Evolutionary conservation across 345 rosid genomes (phyloP).

Genomic region (Eucalyptus lansdowneana): DNA sequence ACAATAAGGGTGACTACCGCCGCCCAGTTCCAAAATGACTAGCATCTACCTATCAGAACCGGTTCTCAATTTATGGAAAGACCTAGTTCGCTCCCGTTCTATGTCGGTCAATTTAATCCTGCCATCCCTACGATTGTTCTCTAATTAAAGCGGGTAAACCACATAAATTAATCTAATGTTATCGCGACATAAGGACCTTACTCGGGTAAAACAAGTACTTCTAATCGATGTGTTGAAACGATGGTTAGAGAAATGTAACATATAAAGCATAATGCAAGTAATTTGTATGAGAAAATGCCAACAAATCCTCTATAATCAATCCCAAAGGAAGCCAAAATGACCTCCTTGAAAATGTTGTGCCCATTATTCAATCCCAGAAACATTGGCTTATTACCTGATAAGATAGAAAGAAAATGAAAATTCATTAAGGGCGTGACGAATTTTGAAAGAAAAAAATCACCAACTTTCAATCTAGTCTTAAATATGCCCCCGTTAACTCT

Average conservation of each 20-base stretch:
- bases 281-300: background rate
- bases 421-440: too few relatives aligned
- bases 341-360: background rate
- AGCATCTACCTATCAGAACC: background rate
- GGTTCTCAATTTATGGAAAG: background rate
- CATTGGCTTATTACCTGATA: too few relatives aligned
- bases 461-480: background rate
- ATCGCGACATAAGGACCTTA: background rate
- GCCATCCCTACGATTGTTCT: background rate
- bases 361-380: background rate
- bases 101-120: background rate
- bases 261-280: background rate
- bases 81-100: background rate
- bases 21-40: background rate
- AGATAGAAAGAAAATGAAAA: too few relatives aligned
- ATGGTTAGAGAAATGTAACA: background rate
- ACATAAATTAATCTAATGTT: background rate
- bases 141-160: background rate
- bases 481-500: background rate
- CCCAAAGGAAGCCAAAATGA: background rate
- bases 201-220: background rate
- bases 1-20: background rate
- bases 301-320: background rate
- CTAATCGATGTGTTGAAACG: background rate
- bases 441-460: too few relatives aligned